Base-by-base conservation (phyloP, 495 filamentous ascomycete species). In the Aspergillus taichungensis region DNA sequence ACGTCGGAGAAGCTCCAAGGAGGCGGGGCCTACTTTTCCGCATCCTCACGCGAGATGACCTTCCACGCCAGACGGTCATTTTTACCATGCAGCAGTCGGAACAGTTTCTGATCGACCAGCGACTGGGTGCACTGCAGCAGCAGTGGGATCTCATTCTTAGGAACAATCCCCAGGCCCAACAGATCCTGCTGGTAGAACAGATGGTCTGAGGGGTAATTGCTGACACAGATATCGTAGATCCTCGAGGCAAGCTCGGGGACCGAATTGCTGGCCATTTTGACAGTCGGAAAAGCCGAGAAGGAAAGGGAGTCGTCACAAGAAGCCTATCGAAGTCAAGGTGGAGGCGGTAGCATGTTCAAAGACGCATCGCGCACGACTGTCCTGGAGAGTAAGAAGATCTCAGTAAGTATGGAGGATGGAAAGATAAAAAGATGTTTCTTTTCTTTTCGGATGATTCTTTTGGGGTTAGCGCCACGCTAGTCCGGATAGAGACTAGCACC, bases 131-230 rank as follows among this genome's bases (percentile, higher is more conserved):
- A 77, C 46, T 69, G 59, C 10, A 84, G 53, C 7, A 87, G 76
- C 38, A 78, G 63, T 38, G 67, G 51, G 24, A 81, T 46, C 51
- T 84, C 75, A 43, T 74, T 69, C 6, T 75, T 67, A 5, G 83
- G 79, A 13, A 87, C 70, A 37, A 87, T 63, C 28, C 68, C 64
- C 37, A 85, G 62, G n/a, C 68, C 66, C 13, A 82, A 57, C 2
- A 89, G 66, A 47, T 85, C 81, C n/a, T 76, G 63, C 58, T 88
- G 84, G 30, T 73, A 73, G 60, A 86, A 84, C 8, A 82, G 57
- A 30, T 73, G 71, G 24, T 78, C 69, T 24, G 70, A 37, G 13
- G 67, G 57, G 42, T 63, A 71, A 13, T 63, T 56, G 30, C 54
- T 59, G 8, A 63, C 32, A 33, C 70, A 74, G 30, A 59, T 56